Conservation (phyloP, 305 asterid genomes). For the Coffea humblotiana region DNA sequence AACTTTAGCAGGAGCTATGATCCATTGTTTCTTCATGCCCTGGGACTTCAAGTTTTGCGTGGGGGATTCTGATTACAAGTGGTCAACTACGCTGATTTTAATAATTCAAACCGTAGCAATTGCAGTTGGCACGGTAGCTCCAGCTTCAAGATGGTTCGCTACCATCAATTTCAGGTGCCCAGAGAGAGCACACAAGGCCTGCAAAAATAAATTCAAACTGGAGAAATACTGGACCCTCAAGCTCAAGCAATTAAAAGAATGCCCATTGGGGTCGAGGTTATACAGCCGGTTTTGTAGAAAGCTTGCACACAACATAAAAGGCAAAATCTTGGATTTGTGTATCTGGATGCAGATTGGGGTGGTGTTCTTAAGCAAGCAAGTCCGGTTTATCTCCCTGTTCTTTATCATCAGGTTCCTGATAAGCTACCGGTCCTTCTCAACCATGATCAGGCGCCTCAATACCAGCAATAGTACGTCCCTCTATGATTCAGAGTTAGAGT, state of each 20-base stretch:
- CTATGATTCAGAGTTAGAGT: conserved; percentile 34
- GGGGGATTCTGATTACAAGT: conserved; percentile 78
- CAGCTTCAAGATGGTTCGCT: conserved; percentile 70
- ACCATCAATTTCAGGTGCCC: conserved; percentile 64
- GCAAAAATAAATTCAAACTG: conserved; percentile 30
- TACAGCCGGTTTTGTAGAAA: conserved; percentile 45
- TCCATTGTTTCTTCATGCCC: conserved; percentile 56
- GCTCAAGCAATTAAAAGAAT: conserved; percentile 54
- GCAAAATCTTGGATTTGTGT: conserved; percentile 45
- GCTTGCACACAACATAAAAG: conserved; percentile 41
- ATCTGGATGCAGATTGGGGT: conserved; percentile 51
- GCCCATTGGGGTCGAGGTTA: conserved; percentile 43
- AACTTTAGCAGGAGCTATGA: conserved; percentile 56
- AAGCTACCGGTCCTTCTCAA: conserved; percentile 24
- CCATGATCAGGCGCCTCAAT: conserved; percentile 29
- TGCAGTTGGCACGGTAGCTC: conserved; percentile 67
- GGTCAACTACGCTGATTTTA: conserved; percentile 67
- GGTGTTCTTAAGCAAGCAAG: conserved; percentile 59
- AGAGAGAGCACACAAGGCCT: conserved; percentile 28
- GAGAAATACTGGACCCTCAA: conserved; percentile 69
- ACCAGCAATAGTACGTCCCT: conserved; percentile 20
- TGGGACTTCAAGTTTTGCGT: conserved; percentile 53
- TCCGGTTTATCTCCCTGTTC: conserved; percentile 50
- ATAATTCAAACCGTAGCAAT: conserved; percentile 60
- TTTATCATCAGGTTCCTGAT: conserved; percentile 38